Conservation (phyloP, 495 filamentous ascomycete genomes). For the Neurospora discreta region DNA sequence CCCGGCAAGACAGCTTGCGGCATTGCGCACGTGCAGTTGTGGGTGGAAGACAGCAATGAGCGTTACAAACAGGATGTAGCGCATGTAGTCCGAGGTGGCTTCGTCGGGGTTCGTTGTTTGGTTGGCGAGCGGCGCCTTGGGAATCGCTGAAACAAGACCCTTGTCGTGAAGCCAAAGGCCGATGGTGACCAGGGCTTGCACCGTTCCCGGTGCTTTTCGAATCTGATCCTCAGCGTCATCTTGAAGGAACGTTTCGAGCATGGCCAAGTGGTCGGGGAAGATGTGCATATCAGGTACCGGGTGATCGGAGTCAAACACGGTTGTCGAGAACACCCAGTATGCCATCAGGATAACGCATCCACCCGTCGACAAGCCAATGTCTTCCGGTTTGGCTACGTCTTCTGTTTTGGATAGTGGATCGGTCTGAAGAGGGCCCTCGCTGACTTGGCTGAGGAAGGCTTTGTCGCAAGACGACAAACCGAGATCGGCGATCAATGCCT, state of each 20-base stretch:
- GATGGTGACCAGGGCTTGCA: conserved; percentile 39
- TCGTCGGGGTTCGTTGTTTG: conserved; percentile 10
- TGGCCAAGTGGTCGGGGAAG: conserved; percentile 51
- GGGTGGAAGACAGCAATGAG: conserved; percentile 59
- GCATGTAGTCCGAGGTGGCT: conserved; percentile 32
- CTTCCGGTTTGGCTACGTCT: conserved; percentile 37
- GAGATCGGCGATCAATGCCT: conserved; percentile 67
- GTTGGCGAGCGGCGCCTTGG: conserved; percentile 8
- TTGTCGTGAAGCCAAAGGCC: conserved; percentile 39
- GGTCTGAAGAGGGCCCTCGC: conserved; percentile 17
- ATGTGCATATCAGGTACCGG: conserved; percentile 37
- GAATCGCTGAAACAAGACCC: conserved; percentile 14
- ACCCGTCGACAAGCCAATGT: conserved; percentile 64
- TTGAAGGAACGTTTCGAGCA: conserved; percentile 51
- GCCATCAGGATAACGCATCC: conserved; percentile 55
- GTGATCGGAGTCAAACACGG: conserved; percentile 39
- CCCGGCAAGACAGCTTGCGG: conserved; percentile 64
- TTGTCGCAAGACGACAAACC: conserved; percentile 29
- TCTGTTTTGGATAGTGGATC: conserved; percentile 29
- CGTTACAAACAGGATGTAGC: conserved; percentile 50
- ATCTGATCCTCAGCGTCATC: conserved; percentile 29
- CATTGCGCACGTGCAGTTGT: conserved; percentile 53
- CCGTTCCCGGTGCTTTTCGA: conserved; percentile 22
- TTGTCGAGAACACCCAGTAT: conserved; percentile 42
- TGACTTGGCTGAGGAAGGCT: conserved; percentile 21